phyloP scores from a whole-genome alignment of 2,329 filamentous ascomycete genomes.

The Stagonosporopsis vannaccii region DNA sequence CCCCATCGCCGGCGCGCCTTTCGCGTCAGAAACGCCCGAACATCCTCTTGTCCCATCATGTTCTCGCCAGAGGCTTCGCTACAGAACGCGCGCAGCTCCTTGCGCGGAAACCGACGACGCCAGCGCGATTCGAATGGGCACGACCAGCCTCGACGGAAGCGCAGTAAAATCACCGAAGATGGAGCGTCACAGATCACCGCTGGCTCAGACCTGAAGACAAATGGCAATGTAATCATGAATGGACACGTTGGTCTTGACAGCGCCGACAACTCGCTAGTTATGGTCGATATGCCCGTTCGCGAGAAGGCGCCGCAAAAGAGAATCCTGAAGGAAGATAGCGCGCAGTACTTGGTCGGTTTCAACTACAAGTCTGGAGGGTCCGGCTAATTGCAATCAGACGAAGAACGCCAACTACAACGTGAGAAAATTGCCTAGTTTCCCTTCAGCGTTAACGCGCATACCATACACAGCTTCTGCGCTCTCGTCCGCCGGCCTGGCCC shows the following conservation, averaged over 20 bases:
- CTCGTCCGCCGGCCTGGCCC: constrained; percentile 72
- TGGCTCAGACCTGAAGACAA: constrained; percentile 42
- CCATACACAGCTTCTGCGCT: constrained; percentile 59
- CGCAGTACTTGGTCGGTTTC: constrained; percentile 67
- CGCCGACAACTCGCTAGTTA: constrained; percentile 38
- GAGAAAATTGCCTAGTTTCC: constrained; percentile 82
- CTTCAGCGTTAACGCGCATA: constrained; percentile 75
- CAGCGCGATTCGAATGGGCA: constrained; percentile 54
- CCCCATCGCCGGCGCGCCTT: constrained; percentile 19
- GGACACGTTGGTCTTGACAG: constrained; percentile 40
- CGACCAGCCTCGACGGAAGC: constrained; percentile 55
- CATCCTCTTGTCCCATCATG: constrained; percentile 34
- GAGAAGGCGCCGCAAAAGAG: constrained; percentile 57
- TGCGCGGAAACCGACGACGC: constrained; percentile 56
- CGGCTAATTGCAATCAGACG: constrained; percentile 61
- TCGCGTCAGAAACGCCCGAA: constrained; percentile 6
- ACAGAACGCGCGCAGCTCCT: constrained; percentile 47
- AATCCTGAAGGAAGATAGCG: constrained; percentile 69
- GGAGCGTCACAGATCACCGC: constrained; percentile 42
- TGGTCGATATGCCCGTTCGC: constrained; percentile 51
- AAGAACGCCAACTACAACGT: constrained; percentile 86
- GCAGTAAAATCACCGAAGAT: constrained; percentile 56
- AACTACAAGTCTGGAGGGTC: not conserved
- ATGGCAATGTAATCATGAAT: constrained; percentile 42
- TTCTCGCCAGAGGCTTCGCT: constrained; percentile 50